Conservation (phyloP, 257 asterid species). For the Rehmannia glutinosa region DNA sequence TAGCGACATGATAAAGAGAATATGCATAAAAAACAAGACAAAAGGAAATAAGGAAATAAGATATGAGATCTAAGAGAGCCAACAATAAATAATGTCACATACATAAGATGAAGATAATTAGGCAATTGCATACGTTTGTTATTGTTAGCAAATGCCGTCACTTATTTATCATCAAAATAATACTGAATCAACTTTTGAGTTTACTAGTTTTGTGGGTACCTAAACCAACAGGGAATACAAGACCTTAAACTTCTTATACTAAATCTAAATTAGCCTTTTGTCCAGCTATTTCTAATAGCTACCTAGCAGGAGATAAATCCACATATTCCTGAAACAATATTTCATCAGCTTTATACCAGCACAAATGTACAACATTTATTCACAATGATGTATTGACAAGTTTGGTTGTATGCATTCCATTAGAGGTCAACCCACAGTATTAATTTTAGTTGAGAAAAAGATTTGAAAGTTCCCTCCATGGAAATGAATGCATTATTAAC, state of each 20-base stretch:
- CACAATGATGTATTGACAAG: background rate
- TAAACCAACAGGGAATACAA: background rate
- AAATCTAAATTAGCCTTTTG: background rate
- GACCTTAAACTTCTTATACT: background rate
- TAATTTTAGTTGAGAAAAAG: too few relatives aligned
- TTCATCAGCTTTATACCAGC: background rate
- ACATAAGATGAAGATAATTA: background rate
- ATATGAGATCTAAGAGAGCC: background rate
- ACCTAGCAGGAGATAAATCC: background rate
- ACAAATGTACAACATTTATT: background rate
- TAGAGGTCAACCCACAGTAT: too few relatives aligned
- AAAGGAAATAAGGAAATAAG: background rate
- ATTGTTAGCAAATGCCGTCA: background rate
- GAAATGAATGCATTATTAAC: background rate
- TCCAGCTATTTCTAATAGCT: background rate
- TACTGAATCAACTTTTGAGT: background rate
- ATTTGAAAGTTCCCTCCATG: background rate
- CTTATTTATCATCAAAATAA: constrained; percentile 2
- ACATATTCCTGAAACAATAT: constrained; percentile 4
- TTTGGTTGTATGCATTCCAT: background rate
- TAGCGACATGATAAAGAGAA: constrained; percentile 29
- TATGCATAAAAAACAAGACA: constrained; percentile 8
- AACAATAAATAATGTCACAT: background rate
- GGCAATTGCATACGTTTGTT: background rate
- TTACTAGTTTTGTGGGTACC: background rate